phyloP scores from a whole-genome alignment of 2,329 filamentous ascomycete species.

The Phyllachora maydis region DNA sequence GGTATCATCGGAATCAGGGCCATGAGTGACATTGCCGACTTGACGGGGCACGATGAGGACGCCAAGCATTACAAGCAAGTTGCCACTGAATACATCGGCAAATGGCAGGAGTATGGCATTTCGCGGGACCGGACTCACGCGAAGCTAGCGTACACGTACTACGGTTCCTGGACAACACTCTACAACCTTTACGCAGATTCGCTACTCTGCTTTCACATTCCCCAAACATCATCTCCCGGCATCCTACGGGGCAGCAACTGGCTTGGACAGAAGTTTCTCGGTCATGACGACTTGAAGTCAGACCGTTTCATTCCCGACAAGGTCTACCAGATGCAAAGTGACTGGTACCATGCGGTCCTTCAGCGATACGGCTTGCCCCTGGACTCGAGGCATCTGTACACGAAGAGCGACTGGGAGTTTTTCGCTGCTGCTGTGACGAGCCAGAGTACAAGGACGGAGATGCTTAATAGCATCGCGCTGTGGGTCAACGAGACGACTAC shows the following conservation, averaged over 20 bases:
- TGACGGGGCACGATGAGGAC: conserved; percentile 30
- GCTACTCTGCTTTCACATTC: conserved; percentile 60
- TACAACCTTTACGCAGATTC: conserved; percentile 59
- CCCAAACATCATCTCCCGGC: conserved; percentile 4
- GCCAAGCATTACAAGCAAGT: conserved; percentile 25
- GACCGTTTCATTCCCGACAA: conserved; percentile 51
- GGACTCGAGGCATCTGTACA: conserved; percentile 64
- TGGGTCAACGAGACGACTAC: conserved; percentile 75
- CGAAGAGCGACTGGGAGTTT: conserved; percentile 84
- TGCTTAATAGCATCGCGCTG: conserved; percentile 50
- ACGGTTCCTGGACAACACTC: conserved; percentile 62
- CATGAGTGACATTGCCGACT: conserved; percentile 46
- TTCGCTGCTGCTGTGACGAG: conserved; percentile 66
- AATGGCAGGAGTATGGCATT: conserved; percentile 52
- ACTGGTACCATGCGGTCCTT: conserved; percentile 61
- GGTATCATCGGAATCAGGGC: conserved; percentile 63
- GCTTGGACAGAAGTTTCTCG: conserved; percentile 6
- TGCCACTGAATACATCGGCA: conserved; percentile 42
- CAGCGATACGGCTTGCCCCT: conserved; percentile 70
- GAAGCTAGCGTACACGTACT: conserved; percentile 64
- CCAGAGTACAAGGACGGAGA: conserved; percentile 44
- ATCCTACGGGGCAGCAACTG: not conserved
- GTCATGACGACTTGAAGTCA: conserved; percentile 6
- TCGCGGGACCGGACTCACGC: conserved; percentile 52
- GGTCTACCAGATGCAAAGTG: conserved; percentile 60